Percentiles rank a stretch among this genome's conserved stretches.
These are phyloP conservation scores for Kwoniella newhampshirensis DNA, from an alignment of 768 basidiomycete species.

Conservation along the genomic window DNA sequence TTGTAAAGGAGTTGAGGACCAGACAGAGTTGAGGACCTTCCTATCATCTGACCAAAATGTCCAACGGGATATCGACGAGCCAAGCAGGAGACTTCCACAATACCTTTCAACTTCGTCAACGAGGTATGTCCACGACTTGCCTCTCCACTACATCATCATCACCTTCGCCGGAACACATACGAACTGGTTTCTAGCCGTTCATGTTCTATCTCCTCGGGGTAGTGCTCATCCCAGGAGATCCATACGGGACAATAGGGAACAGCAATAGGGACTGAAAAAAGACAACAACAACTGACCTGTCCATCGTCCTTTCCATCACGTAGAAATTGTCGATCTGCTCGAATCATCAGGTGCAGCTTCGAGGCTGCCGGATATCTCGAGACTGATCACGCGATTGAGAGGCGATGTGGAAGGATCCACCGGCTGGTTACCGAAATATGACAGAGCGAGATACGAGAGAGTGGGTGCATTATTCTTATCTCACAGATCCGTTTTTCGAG, in stretches of 20 bases:
- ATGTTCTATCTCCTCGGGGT: too few species aligned
- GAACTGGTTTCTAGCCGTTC: too few species aligned
- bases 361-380: slow-evolving; percentile 9
- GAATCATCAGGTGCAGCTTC: background rate
- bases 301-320: background rate
- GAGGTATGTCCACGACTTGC: too few species aligned
- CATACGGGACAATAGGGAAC: too few species aligned
- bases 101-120: slow-evolving; percentile 18
- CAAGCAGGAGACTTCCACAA: background rate
- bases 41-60: background rate
- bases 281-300: slow-evolving; percentile 1
- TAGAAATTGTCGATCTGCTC: slow-evolving; percentile 18
- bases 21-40: too few species aligned
- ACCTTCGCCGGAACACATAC: too few species aligned
- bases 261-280: background rate
- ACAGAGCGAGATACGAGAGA: slow-evolving; percentile 31
- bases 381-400: slow-evolving; percentile 12
- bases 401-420: slow-evolving; percentile 6
- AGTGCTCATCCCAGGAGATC: too few species aligned
- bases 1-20: too few species aligned
- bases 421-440: slow-evolving; percentile 28
- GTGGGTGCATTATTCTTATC: too few species aligned
- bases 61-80: background rate
- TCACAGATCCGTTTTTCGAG: too few species aligned
- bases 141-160: too few species aligned